phyloP scores from a whole-genome alignment of 2,329 filamentous ascomycete species.

The Penicillium sp. region DNA sequence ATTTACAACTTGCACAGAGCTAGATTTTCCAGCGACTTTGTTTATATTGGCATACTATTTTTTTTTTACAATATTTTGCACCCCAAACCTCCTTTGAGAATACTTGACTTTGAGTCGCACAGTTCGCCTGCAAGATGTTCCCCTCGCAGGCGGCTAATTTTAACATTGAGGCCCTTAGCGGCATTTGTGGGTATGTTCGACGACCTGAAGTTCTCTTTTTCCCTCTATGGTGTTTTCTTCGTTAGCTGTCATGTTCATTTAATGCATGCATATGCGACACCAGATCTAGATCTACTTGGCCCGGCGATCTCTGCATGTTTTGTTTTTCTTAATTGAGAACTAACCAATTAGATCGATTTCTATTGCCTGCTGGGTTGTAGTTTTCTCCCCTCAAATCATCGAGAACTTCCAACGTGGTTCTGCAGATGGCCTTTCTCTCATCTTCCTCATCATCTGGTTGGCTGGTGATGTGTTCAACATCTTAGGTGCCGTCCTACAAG shows the following conservation, averaged over 20 bases:
- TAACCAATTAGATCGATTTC: constrained; percentile 70
- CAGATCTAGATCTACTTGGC: not conserved
- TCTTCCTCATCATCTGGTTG: constrained; percentile 92
- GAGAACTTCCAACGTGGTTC: constrained; percentile 86
- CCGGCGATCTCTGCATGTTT: constrained; percentile 6
- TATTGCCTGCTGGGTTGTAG: constrained; percentile 96
- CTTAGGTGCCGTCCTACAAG: constrained; percentile 83
- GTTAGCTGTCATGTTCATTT: not conserved
- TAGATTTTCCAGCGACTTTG: not conserved
- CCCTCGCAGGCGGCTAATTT: constrained; percentile 55
- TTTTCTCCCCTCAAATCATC: constrained; percentile 95
- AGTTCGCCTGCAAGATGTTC: constrained; percentile 30
- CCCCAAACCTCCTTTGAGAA: not conserved
- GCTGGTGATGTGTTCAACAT: constrained; percentile 96
- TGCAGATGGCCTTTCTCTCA: constrained; percentile 82
- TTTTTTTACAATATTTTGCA: not conserved
- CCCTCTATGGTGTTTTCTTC: not conserved
- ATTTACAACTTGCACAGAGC: constrained; percentile 5
- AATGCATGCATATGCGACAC: not conserved
- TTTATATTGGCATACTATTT: not conserved
- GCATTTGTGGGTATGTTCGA: constrained; percentile 72
- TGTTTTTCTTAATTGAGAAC: not conserved
- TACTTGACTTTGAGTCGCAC: constrained; percentile 9
- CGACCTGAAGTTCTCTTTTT: not conserved
- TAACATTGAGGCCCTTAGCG: constrained; percentile 85